phyloP scores from a whole-genome alignment of 2,329 filamentous ascomycete species.

The Nigrospora oryzae region DNA sequence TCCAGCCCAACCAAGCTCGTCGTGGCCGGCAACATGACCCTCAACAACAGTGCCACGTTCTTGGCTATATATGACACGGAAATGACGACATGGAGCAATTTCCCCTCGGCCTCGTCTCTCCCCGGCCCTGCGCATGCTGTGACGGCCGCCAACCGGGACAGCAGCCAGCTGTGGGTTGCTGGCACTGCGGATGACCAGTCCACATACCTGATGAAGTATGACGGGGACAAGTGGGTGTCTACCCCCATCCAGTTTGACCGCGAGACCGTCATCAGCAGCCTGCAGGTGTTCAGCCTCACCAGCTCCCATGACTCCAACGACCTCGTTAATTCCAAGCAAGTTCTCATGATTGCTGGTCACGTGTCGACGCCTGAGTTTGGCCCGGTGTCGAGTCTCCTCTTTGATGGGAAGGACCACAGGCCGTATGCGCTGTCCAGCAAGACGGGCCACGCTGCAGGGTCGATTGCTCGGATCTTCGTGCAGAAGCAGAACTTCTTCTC shows the following conservation, averaged over 20 bases:
- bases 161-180: constrained; percentile 71
- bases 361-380: constrained; percentile 70
- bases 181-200: constrained; percentile 57
- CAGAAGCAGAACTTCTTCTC: constrained; percentile 72
- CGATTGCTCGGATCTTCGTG: constrained; percentile 74
- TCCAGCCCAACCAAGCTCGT: constrained; percentile 61
- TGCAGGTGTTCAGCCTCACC: constrained; percentile 73
- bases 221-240: constrained; percentile 62
- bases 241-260: constrained; percentile 55
- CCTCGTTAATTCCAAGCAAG: constrained; percentile 58
- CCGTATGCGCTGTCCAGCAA: constrained; percentile 77
- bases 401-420: constrained; percentile 69
- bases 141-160: constrained; percentile 62
- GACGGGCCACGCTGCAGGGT: constrained; percentile 57
- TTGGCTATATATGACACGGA: constrained; percentile 68
- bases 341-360: constrained; percentile 77
- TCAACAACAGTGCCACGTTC: constrained; percentile 56
- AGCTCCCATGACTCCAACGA: constrained; percentile 56
- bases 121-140: constrained; percentile 76
- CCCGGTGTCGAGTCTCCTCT: constrained; percentile 76
- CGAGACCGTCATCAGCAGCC: constrained; percentile 62
- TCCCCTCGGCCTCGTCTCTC: constrained; percentile 54
- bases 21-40: constrained; percentile 66
- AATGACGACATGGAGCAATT: constrained; percentile 55
- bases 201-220: constrained; percentile 74